Evolutionary conservation across 768 basidiomycete species (phyloP).

Genomic region (Trametes coccinea): DNA sequence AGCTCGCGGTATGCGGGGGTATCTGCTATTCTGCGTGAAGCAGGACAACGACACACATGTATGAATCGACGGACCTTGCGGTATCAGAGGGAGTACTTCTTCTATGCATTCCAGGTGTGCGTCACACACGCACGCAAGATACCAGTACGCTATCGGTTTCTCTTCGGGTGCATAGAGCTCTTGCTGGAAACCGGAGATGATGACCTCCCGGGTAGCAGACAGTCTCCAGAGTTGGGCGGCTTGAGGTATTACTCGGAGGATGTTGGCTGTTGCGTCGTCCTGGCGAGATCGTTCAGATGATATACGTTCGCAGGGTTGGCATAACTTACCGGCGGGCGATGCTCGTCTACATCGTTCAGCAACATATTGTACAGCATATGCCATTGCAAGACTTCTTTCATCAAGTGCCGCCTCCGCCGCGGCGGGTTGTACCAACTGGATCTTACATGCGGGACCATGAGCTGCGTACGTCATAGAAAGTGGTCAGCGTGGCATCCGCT

Average conservation of each 20-base stretch:
- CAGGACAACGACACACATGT: neutral
- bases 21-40: constrained; percentile 30
- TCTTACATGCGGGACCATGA: constrained; percentile 57
- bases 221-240: constrained; percentile 61
- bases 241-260: constrained; percentile 38
- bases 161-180: constrained; percentile 72
- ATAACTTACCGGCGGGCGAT: constrained; percentile 23
- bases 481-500: neutral
- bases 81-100: constrained; percentile 37
- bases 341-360: constrained; percentile 27
- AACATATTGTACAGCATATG: constrained; percentile 59
- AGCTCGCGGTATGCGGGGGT: constrained; percentile 46
- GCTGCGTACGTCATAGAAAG: constrained; percentile 37
- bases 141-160: constrained; percentile 77
- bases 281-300: neutral
- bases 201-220: constrained; percentile 60
- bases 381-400: constrained; percentile 67
- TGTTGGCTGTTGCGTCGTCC: constrained; percentile 15
- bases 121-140: constrained; percentile 56
- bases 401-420: constrained; percentile 61
- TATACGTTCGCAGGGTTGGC: neutral
- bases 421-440: constrained; percentile 70
- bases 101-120: constrained; percentile 57
- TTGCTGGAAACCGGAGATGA: constrained; percentile 76
- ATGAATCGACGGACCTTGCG: neutral